Conservation (phyloP, 305 asterid species). For the Rubia tinctorum region DNA sequence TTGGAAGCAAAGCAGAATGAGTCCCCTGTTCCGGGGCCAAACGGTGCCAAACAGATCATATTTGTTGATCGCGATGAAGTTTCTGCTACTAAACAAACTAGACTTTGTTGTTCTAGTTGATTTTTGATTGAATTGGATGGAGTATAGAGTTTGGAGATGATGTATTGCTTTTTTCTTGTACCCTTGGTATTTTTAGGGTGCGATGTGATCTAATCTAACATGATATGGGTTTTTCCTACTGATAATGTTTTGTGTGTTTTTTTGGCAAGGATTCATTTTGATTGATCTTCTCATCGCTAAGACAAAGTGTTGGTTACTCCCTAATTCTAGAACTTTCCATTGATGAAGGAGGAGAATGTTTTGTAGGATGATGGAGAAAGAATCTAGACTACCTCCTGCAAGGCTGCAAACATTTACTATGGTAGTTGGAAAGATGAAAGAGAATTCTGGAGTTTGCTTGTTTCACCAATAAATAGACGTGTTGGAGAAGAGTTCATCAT, state of each 20-base stretch:
- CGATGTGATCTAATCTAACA: not conserved
- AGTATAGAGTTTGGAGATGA: not conserved
- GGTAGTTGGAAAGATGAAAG: too few species aligned
- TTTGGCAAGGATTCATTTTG: not conserved
- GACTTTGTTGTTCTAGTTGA: conserved; percentile 49
- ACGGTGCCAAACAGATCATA: conserved; percentile 50
- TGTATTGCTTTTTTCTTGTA: not conserved
- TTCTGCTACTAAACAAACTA: conserved; percentile 63
- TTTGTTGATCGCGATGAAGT: conserved; percentile 65
- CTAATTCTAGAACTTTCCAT: too few species aligned
- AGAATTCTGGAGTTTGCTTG: too few species aligned
- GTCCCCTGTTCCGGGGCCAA: conserved; percentile 25
- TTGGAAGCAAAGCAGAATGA: conserved; percentile 43
- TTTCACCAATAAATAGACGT: too few species aligned
- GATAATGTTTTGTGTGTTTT: not conserved
- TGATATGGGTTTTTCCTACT: not conserved
- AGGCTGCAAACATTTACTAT: too few species aligned
- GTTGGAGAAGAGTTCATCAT: too few species aligned
- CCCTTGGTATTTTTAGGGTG: not conserved
- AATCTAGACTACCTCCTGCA: too few species aligned
- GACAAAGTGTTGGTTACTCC: too few species aligned
- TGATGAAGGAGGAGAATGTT: too few species aligned
- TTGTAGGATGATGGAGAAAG: too few species aligned
- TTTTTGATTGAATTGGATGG: not conserved
- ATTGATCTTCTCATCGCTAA: too few species aligned